Conservation (phyloP, 345 rosid genomes). For the Aquilaria sinensis region DNA sequence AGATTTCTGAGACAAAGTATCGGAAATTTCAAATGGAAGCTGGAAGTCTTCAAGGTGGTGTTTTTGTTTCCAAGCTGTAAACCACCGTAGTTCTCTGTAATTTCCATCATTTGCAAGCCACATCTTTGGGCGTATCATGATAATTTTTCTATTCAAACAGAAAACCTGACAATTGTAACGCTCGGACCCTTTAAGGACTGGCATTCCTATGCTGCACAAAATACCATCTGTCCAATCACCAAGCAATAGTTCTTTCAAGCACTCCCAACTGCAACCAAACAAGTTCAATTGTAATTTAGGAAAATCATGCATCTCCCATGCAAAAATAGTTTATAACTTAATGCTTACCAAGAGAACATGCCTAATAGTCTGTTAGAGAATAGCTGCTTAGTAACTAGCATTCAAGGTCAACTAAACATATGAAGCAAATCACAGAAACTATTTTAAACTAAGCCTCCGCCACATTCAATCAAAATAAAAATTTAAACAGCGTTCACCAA, state of each 20-base stretch:
- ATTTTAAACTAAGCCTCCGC: too few species aligned
- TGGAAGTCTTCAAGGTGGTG: conserved; percentile 68
- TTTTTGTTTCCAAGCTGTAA: conserved; percentile 80
- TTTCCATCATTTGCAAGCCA: conserved; percentile 94
- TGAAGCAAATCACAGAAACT: too few species aligned
- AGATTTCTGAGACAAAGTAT: conserved; percentile 65
- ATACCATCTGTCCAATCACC: conserved; percentile 87
- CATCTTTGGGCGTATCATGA: conserved; percentile 91
- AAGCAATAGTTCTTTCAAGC: conserved; percentile 74
- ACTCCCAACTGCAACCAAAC: conserved; percentile 68
- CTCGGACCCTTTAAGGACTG: conserved; percentile 77
- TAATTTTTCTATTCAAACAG: conserved; percentile 69
- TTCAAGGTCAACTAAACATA: too few species aligned
- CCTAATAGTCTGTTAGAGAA: too few species aligned
- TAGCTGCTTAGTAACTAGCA: too few species aligned
- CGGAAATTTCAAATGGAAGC: conserved; percentile 62
- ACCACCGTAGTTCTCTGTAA: conserved; percentile 88
- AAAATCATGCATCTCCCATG: background rate
- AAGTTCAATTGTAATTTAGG: conserved; percentile 1
- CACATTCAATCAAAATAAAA: background rate
- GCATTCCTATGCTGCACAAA: conserved; percentile 96
- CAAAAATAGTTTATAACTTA: too few species aligned
- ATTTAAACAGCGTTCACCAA: background rate
- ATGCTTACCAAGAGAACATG: too few species aligned
- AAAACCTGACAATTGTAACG: conserved; percentile 92